phyloP scores from a whole-genome alignment of 2,329 filamentous ascomycete genomes.

The Talaromyces amestolkiae region DNA sequence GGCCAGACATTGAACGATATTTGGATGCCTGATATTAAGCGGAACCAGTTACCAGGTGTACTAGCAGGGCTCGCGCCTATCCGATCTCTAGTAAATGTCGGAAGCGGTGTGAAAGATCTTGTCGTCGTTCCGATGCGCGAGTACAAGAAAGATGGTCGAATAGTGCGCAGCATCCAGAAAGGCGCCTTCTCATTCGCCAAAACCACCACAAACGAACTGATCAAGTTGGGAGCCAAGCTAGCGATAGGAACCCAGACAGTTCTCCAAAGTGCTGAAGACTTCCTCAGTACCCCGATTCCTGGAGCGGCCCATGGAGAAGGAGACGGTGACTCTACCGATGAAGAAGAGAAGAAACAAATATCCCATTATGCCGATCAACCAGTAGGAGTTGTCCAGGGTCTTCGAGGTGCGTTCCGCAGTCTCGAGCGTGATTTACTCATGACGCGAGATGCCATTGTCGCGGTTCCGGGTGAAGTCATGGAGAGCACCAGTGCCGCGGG shows the following conservation, averaged over 20 bases:
- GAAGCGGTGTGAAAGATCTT: conserved; percentile 79
- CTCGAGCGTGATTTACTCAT: conserved; percentile 83
- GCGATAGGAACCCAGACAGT: conserved; percentile 94
- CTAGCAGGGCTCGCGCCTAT: conserved; percentile 86
- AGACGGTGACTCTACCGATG: conserved; percentile 56
- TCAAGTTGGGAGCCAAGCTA: conserved; percentile 89
- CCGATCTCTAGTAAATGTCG: conserved; percentile 87
- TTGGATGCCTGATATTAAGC: conserved; percentile 91
- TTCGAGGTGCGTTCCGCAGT: conserved; percentile 77
- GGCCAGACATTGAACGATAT: conserved; percentile 90
- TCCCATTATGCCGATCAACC: conserved; percentile 94
- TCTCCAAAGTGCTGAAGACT: conserved; percentile 80
- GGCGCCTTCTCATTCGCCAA: conserved; percentile 86
- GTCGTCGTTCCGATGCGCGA: conserved; percentile 87
- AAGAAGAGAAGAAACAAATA: conserved; percentile 73
- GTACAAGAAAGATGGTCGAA: conserved; percentile 88
- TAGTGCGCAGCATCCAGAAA: conserved; percentile 88
- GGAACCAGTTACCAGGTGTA: conserved; percentile 83
- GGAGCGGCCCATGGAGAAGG: conserved; percentile 39
- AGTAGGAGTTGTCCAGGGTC: conserved; percentile 78
- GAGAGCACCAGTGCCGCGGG: conserved; percentile 79
- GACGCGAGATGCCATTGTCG: conserved; percentile 87
- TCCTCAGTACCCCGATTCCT: conserved; percentile 51
- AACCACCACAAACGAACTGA: conserved; percentile 90
- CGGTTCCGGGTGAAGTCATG: conserved; percentile 86